Base-by-base conservation (phyloP, 495 filamentous ascomycete species). In the Elasticomyces elasticus region DNA sequence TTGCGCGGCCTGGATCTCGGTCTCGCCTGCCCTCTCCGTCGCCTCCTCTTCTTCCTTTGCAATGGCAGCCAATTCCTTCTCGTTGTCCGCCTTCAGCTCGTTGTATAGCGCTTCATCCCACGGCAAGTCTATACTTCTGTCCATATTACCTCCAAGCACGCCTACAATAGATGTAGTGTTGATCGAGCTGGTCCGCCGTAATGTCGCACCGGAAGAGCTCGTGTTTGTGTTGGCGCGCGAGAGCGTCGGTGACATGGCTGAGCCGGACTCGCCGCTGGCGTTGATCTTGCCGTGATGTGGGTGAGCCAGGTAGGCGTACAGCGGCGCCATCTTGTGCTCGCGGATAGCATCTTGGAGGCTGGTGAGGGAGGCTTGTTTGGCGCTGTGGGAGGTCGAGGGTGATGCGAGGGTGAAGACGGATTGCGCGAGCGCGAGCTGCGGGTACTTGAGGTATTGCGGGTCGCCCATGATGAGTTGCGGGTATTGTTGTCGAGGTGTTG, bases 401-500 rank as follows among this genome's bases (percentile, higher is more conserved):
- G 95, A 95, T 62, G 88, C 90, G 73, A 96, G 78, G 67, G 86
- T 87, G 79, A 98, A 98, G 74, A 98, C 90, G 72, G 95, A 83
- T 76, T 97, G 94, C 61, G 92, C 82, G 66, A 98, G 81, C 63
- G 84, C 76, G 66, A 98, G 85, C 66, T 92, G 76, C 50, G 92
- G 92, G 72, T 89, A 97, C 71, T 89, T 90, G 63, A 88, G 84
- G 75, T 92, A 97, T 69, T 94, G 92, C 51, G 89, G 90, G 76
- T 98, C 92, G 65, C 90, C 92, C 92, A 98, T 98, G 62, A 54
- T 84, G 72, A 5, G 35, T 15, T 5, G 35, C 15, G 15, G 35
- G 12, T 13, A 17, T 12, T 5, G 35, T 5, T 40, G 58, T 95
- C 95, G 61, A 54, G 82, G 71, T 53, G 59, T 64, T 51, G 33